phyloP scores from a whole-genome alignment of 192 early-diverging fungal species.

The Gryganskiella cystojenkinii region DNA sequence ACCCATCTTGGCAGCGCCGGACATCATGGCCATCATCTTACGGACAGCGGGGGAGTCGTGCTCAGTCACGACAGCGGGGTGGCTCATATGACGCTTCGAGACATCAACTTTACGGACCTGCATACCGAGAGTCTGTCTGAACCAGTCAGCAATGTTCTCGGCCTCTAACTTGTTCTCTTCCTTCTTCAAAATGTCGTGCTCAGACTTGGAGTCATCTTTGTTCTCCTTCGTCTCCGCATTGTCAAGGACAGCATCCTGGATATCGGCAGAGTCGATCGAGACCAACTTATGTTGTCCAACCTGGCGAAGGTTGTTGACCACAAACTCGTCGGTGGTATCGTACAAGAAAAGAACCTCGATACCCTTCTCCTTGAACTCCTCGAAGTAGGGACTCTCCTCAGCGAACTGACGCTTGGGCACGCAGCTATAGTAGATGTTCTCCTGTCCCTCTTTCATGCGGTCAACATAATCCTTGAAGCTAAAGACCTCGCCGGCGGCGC shows the following conservation, averaged over 20 bases:
- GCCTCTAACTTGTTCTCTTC: constrained; percentile 58
- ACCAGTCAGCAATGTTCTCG: constrained; percentile 67
- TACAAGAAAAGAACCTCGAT: constrained; percentile 79
- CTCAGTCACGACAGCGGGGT: constrained; percentile 80
- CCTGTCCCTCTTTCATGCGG: constrained; percentile 77
- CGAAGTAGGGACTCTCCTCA: constrained; percentile 76
- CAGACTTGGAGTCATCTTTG: constrained; percentile 1
- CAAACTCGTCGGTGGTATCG: constrained; percentile 68
- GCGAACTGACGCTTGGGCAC: constrained; percentile 67
- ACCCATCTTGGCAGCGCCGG: constrained; percentile 62
- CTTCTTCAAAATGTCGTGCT: constrained; percentile 15
- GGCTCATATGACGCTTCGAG: constrained; percentile 75
- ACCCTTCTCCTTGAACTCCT: constrained; percentile 76
- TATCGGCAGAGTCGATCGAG: constrained; percentile 62
- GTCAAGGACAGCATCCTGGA: constrained; percentile 52
- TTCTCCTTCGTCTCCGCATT: constrained; percentile 5
- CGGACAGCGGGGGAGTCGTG: constrained; percentile 80
- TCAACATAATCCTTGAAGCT: constrained; percentile 77
- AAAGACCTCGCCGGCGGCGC: constrained; percentile 54
- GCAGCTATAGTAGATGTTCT: constrained; percentile 79
- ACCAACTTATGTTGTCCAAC: constrained; percentile 68
- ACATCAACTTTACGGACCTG: constrained; percentile 75
- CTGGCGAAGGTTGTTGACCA: constrained; percentile 67
- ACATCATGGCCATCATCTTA: constrained; percentile 74
- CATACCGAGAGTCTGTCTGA: constrained; percentile 68